phyloP scores from a whole-genome alignment of 495 filamentous ascomycete species.

The Penicillium steckii region DNA sequence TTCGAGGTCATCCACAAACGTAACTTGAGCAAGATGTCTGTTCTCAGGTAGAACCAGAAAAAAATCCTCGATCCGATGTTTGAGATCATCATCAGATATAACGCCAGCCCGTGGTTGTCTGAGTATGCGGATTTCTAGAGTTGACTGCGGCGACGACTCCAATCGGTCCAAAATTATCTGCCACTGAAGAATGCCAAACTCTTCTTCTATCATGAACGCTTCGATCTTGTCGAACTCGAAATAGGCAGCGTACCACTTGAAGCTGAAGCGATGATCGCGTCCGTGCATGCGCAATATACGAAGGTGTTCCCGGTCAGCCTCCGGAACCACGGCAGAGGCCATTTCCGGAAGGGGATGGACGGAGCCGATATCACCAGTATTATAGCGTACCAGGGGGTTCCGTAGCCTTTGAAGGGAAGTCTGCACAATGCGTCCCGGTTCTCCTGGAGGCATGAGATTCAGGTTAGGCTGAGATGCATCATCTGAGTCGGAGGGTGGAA shows the following conservation, averaged over 20 bases:
- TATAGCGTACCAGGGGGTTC: slow-evolving; percentile 40
- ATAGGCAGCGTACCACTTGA: slow-evolving; percentile 32
- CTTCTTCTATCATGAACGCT: slow-evolving; percentile 9
- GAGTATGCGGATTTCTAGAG: slow-evolving; percentile 13
- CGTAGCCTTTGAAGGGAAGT: slow-evolving; percentile 36
- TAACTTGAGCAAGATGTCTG: neutral
- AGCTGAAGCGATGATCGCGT: slow-evolving; percentile 34
- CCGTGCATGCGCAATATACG: slow-evolving; percentile 28
- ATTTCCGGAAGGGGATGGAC: slow-evolving; percentile 23
- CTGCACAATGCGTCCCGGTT: slow-evolving; percentile 30
- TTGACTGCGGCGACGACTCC: slow-evolving; percentile 2
- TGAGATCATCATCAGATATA: slow-evolving; percentile 24
- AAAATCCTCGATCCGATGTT: slow-evolving; percentile 1
- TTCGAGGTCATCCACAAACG: neutral
- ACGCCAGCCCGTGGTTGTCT: slow-evolving; percentile 11
- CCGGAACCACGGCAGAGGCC: slow-evolving; percentile 1
- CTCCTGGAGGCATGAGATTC: slow-evolving; percentile 11
- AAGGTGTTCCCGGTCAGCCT: slow-evolving; percentile 4
- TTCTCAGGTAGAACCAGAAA: slow-evolving; percentile 9
- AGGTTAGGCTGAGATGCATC: neutral
- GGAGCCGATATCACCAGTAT: slow-evolving; percentile 37
- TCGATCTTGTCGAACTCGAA: slow-evolving; percentile 25
- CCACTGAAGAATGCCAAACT: slow-evolving; percentile 33
- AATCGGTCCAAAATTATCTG: slow-evolving; percentile 29
- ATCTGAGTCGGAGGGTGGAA: slow-evolving; percentile 13